phyloP scores from a whole-genome alignment of 2,329 filamentous ascomycete species.

The Colletotrichum lini region DNA sequence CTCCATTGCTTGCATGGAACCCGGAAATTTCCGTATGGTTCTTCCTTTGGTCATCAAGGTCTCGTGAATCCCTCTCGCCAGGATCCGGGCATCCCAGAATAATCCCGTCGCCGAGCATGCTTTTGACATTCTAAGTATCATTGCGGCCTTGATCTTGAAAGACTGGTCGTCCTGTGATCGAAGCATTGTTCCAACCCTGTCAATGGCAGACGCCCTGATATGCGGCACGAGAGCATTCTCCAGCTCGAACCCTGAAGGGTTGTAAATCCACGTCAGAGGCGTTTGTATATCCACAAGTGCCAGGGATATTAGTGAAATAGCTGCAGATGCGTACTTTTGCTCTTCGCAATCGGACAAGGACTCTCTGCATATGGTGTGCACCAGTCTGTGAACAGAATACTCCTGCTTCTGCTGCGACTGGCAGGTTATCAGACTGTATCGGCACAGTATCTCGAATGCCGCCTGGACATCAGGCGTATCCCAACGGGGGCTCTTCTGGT shows the following conservation, averaged over 20 bases:
- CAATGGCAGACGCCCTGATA: neutral
- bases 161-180: neutral
- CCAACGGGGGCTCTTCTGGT: neutral
- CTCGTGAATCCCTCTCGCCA: neutral
- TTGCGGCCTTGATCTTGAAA: neutral
- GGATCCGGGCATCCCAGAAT: neutral
- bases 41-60: neutral
- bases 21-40: neutral
- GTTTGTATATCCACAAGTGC: neutral
- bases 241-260: slow-evolving; percentile 6
- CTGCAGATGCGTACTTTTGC: neutral
- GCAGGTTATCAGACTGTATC: slow-evolving; percentile 4
- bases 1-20: no score
- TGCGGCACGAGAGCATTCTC: slow-evolving; percentile 11
- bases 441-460: neutral
- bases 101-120: neutral
- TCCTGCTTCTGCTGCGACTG: neutral
- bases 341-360: neutral
- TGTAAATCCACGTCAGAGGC: neutral
- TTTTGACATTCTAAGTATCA: neutral
- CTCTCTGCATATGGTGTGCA: slow-evolving; percentile 9
- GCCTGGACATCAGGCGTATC: neutral
- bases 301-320: neutral
- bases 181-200: neutral
- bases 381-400: slow-evolving; percentile 14